Evolutionary conservation across 345 rosid species (phyloP).

Genomic region (Trapa bicornis): DNA sequence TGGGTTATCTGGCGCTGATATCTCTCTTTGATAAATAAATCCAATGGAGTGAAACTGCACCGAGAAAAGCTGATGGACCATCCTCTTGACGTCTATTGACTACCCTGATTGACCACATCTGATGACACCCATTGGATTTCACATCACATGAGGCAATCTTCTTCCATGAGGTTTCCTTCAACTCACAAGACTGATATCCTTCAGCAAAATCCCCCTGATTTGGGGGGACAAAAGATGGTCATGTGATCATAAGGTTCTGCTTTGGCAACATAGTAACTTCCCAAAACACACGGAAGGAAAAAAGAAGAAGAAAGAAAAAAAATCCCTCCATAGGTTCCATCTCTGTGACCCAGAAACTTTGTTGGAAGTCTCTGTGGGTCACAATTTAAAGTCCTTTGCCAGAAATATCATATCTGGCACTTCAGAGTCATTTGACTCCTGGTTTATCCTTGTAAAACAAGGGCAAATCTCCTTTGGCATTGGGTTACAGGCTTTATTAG

Average conservation of each 20-base stretch:
- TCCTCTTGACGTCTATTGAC: background rate
- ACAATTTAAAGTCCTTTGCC: constrained; percentile 21
- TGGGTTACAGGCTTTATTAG: constrained; percentile 15
- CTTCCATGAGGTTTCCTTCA: constrained; percentile 13
- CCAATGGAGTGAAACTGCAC: background rate
- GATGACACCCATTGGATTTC: background rate
- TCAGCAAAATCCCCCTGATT: constrained; percentile 25
- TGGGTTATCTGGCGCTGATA: background rate
- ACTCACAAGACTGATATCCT: constrained; percentile 35
- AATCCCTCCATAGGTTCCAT: constrained; percentile 3
- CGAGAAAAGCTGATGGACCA: background rate
- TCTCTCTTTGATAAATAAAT: background rate
- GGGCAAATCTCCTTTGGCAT: constrained; percentile 46
- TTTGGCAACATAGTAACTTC: constrained; percentile 14
- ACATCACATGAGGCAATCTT: constrained; percentile 9
- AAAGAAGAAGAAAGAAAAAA: background rate
- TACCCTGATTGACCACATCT: background rate
- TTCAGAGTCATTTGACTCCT: constrained; percentile 25
- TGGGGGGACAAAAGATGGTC: constrained; percentile 18
- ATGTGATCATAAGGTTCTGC: constrained; percentile 26
- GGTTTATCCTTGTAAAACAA: constrained; percentile 23
- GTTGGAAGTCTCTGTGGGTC: constrained; percentile 7
- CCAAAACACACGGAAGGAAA: background rate
- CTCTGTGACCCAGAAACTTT: constrained; percentile 3
- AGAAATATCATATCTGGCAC: constrained; percentile 59